phyloP scores from a whole-genome alignment of 31 red algal species.

The Endocladia muricata region DNA sequence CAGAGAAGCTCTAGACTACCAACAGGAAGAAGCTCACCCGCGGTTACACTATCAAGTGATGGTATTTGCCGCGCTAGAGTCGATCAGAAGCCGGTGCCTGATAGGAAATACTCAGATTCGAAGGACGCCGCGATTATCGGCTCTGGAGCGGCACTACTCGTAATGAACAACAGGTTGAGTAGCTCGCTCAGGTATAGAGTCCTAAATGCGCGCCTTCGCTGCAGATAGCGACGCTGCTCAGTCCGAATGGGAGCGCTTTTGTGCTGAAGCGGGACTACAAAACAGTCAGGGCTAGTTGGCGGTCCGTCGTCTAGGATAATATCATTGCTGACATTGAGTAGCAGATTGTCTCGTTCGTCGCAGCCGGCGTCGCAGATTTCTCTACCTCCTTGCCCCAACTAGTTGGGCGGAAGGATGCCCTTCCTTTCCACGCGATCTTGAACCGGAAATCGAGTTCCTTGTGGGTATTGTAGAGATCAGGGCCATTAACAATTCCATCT shows the following conservation, averaged over 20 bases:
- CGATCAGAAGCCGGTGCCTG: neutral
- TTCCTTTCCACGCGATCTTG: neutral
- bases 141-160: neutral
- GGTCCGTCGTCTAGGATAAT: neutral
- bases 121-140: conserved; percentile 1
- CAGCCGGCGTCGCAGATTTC: neutral
- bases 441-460: neutral
- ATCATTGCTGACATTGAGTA: neutral
- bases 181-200: conserved; percentile 3
- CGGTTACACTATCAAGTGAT: too few relatives aligned
- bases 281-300: neutral
- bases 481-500: neutral
- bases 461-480: neutral
- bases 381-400: neutral
- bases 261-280: neutral
- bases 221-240: conserved; percentile 2
- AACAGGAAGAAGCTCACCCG: too few relatives aligned
- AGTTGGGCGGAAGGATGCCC: neutral
- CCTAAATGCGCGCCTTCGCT: neutral
- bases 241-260: neutral
- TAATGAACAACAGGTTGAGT: neutral
- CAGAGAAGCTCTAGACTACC: too few relatives aligned
- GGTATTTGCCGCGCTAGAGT: neutral
- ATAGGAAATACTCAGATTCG: conserved; percentile 1
- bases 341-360: neutral